phyloP scores from a whole-genome alignment of 192 early-diverging fungal genomes.

The Polychytrium aggregatum region DNA sequence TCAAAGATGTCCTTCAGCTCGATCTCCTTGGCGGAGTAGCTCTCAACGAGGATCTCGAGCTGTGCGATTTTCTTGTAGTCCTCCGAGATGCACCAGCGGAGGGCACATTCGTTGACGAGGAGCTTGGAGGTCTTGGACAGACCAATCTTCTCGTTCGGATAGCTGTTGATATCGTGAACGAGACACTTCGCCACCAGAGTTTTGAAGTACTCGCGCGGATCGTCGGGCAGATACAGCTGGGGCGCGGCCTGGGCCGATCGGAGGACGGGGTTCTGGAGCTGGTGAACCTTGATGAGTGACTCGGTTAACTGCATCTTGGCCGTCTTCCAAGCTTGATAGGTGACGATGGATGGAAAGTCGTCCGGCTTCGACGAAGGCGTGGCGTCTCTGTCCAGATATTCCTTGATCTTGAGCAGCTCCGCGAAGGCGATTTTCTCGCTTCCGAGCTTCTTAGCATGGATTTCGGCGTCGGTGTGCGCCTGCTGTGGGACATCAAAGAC shows the following conservation, averaged over 20 bases:
- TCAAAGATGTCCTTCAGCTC: slow-evolving; percentile 18
- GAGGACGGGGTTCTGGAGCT: slow-evolving; percentile 9
- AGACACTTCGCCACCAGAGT: slow-evolving; percentile 49
- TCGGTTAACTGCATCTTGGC: slow-evolving; percentile 31
- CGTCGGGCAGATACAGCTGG: slow-evolving; percentile 41
- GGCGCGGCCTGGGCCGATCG: slow-evolving; percentile 12
- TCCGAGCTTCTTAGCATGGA: slow-evolving; percentile 1
- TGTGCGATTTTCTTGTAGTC: slow-evolving; percentile 23
- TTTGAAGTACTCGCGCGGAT: slow-evolving; percentile 49
- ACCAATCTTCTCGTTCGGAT: slow-evolving; percentile 16
- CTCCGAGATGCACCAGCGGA: slow-evolving; percentile 54
- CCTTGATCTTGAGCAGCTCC: slow-evolving; percentile 17
- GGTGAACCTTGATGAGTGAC: slow-evolving; percentile 1
- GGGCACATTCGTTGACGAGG: slow-evolving; percentile 52
- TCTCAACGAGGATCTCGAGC: slow-evolving; percentile 12
- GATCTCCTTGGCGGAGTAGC: slow-evolving; percentile 6
- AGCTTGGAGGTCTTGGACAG: slow-evolving; percentile 44
- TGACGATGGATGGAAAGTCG: slow-evolving; percentile 36
- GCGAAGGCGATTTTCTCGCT: slow-evolving; percentile 13
- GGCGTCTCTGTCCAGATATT: slow-evolving; percentile 7
- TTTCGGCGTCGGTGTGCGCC: slow-evolving; percentile 10
- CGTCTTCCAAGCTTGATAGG: slow-evolving; percentile 41
- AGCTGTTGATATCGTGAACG: slow-evolving; percentile 41
- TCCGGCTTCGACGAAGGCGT: slow-evolving; percentile 8
- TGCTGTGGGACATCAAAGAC: slow-evolving; percentile 20